Base-by-base conservation (phyloP, 176 grass and related monocot genomes). In the Oryza brachyantha region DNA sequence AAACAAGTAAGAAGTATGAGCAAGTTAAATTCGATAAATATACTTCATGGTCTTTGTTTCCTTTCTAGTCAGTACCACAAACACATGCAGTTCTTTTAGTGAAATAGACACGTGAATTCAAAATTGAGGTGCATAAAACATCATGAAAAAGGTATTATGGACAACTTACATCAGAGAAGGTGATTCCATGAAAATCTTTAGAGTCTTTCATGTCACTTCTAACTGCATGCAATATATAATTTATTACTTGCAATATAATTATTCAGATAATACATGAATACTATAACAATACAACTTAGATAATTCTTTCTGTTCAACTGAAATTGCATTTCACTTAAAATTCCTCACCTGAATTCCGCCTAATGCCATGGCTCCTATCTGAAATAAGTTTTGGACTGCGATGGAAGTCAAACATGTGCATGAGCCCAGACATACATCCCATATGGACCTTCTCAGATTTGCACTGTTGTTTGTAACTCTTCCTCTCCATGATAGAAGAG, bases 371-470 rank as follows among this genome's bases (percentile, higher is more conserved):
- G 19, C 78, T 89, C 35, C 81, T 78, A 78, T 99, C 83, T 64
- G 92, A 91, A 84, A 99, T 64, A 73, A 91, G 86, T 85, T 95
- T 99, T 48, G 77, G 90, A 85, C 24, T 64, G 27, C 61, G 79
- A 16, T 85, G 89, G 83, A 98, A 98, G 68, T 98, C 80, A 74
- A 98, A 88, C 59, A 94, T 86, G 70, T 70, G 90, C 73, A 99
- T 87, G 61, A 99, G 80, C 69, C 88, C 83, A n/a, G 87, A 81
- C 81, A 93, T 79, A 72, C 92, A 99, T 36, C 92, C 79, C 36
- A 76, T 34, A 64, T 95, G 85, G 39, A 84, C 76, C 29, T 81
- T 91, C 75, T 79, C 63, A 12, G 55, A 36, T 37, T 35, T 84
- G 19, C 5, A 8, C 28, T 28, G 31, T 9, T 68, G 65, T 76